Base-by-base conservation (phyloP, 495 filamentous ascomycete genomes). In the Xylaria bambusicola region DNA sequence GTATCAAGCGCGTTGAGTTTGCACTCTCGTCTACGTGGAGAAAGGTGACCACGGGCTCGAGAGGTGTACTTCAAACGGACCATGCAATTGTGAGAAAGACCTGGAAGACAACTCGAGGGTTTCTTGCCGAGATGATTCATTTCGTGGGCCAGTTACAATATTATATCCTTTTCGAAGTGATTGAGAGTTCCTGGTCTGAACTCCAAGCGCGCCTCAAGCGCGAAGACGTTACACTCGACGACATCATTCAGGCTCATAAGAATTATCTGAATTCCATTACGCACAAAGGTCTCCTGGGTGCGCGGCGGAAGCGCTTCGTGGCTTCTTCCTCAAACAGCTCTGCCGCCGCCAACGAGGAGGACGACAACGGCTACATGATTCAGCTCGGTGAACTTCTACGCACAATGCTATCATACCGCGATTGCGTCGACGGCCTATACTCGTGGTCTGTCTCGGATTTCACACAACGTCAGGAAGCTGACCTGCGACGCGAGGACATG, bases 101-200 rank as follows among this genome's bases (percentile, higher is more conserved):
- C 40, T 99, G 95, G 95, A 97, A 96, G 70, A 82, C 75, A 23
- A 93, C 92, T 31, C 81, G 93, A 64, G 92, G 94, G 44, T 86
- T 85, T 18, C 84, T 97, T 17, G 92, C 93, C 18, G 95, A 98
- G 71, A 99, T 99, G 95, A 89, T 97, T 7, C 95, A 98, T 71
- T 97, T 99, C 63, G 89, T 98, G 65, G 89, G 89, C 57, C 95
- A 99, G 72, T 82, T 99, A 31, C 95, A 98, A 71, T 97, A 97
- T 75, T 99, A 99, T 73, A 97, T 99, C 64, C 83, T 99, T 17
- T 97, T 97, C 66, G 94, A 98, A 72, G 95, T 99, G 62, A 98
- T 99, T 70, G 94, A 98, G 73, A 85, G 87, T 52, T 90, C 88
- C 53, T 99, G 95, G 95, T 86, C 89, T 60, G 86, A 91, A 62